A percentile compares a stretch with the other conserved stretches of the same genome.
These are phyloP conservation scores for Cytospora mali DNA, from an alignment of 2,329 filamentous ascomycete species.

Conservation along the genomic window DNA sequence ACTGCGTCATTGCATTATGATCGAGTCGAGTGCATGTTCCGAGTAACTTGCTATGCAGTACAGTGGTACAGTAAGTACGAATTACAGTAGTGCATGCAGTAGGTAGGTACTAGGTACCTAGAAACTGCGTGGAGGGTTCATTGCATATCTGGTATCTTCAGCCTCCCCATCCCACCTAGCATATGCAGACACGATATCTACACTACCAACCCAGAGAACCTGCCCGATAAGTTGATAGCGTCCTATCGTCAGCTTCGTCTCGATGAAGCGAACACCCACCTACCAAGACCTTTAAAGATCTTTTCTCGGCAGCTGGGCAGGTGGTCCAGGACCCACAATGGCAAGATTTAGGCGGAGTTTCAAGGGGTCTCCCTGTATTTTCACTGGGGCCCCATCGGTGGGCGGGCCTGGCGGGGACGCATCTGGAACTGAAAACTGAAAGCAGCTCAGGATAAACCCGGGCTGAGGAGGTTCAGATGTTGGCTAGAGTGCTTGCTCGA, in stretches of 20 bases:
- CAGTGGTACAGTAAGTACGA: slow-evolving; percentile 1
- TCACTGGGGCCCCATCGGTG: slow-evolving; percentile 17
- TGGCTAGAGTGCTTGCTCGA: too few species aligned
- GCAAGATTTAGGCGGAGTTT: slow-evolving; percentile 29
- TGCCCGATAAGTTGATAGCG: background rate
- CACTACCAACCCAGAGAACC: background rate
- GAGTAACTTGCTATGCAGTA: background rate
- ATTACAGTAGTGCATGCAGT: too few species aligned
- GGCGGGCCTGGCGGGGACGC: slow-evolving; percentile 10
- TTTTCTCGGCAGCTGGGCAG: background rate
- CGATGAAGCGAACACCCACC: background rate
- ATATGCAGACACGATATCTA: background rate
- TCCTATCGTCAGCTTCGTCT: background rate
- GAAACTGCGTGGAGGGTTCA: too few species aligned
- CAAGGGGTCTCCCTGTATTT: slow-evolving; percentile 24
- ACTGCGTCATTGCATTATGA: slow-evolving; percentile 16
- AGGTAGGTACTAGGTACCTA: too few species aligned
- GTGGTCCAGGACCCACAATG: slow-evolving; percentile 20
- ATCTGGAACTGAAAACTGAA: slow-evolving; percentile 16
- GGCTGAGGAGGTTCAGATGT: slow-evolving; percentile 7
- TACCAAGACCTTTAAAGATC: background rate
- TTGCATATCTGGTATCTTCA: too few species aligned
- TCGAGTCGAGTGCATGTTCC: background rate
- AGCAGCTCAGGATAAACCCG: slow-evolving; percentile 11
- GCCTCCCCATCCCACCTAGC: background rate